Evolutionary conservation across 1,284 basidiomycete species (phyloP), one percentile per base, ranked within the genome.

Genomic region (Leccinum angustisporum): DNA sequence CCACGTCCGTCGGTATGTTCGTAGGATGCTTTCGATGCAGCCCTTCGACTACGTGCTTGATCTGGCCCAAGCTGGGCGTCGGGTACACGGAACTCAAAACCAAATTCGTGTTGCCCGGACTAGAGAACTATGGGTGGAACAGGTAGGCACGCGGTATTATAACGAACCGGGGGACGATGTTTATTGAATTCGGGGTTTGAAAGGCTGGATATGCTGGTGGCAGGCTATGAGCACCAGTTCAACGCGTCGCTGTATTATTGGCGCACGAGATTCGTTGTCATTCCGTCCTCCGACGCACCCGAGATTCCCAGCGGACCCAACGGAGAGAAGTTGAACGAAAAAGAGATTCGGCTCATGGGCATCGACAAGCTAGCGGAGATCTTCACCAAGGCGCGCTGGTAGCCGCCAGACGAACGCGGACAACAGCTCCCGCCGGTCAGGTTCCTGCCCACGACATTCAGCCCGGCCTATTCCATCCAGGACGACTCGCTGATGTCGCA

Each of bases 181-280:
- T 9, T 5, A 7, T 21, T 59, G n/a, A 52, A 14, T 36, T 61
- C 31, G 63, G 30, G 21, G 16, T 51, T 56, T 10, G 53, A 46
- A 64, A 90, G 87, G 63, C 74, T 91, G 63, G 90, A 90, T 67
- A 91, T 92, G 87, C 77, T 95, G 5, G 90, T 95, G 9, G 92
- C 92, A 4, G 94, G 94, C 2, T 94, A 95, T 66, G 92, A 94
- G 71, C 86, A 87, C 57, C 81, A 88, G 53, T 88, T 94, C 71
- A 89, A 88, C 68, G 87, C 94, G 61, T 90, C 90, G 4, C 79
- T 95, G 53, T 85, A 91, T 52, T 97, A 97, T 72, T 98, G 96
- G 94, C 85, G 96, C 6, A 97, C 95, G 0, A 84, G 96, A n/a
- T 97, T 98, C 72, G 84, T 98, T 27, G 86, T 99, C 18, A 92